These are phyloP conservation scores for Helotiales sp. DNA, from an alignment of 2,329 filamentous ascomycete species.

Conservation along the genomic window DNA sequence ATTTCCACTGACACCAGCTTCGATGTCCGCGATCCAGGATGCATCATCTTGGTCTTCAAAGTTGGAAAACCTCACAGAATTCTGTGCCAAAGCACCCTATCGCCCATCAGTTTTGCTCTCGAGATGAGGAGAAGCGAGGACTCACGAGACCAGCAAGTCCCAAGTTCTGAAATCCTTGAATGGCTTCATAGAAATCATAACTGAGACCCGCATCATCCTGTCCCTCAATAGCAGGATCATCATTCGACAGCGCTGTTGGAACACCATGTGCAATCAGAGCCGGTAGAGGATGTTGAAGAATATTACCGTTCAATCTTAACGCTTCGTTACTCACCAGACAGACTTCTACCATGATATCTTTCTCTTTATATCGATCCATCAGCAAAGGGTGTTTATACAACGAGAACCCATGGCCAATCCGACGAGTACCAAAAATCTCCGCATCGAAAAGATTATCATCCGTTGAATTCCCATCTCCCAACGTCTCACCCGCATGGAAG, in stretches of 20 bases:
- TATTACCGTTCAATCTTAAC: neutral
- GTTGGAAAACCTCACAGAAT: neutral
- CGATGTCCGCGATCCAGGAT: neutral
- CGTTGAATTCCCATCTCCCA: conserved; percentile 1
- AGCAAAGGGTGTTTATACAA: conserved; percentile 1
- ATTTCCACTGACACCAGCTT: neutral
- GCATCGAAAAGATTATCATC: conserved; percentile 2
- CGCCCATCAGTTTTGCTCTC: neutral
- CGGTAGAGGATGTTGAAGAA: conserved; percentile 1
- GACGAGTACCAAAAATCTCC: neutral
- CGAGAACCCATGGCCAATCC: conserved; percentile 1
- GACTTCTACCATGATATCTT: neutral
- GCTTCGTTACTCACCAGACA: neutral
- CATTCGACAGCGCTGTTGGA: neutral
- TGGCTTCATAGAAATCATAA: conserved; percentile 2
- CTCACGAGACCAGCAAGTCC: neutral
- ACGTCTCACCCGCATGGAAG: conserved; percentile 1
- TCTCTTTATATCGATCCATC: neutral
- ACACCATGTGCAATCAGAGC: conserved; percentile 1
- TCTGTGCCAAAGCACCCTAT: conserved; percentile 1
- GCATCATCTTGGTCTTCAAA: neutral
- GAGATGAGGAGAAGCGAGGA: neutral
- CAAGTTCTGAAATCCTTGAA: conserved; percentile 1
- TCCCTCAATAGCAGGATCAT: conserved; percentile 1
- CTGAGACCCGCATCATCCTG: conserved; percentile 1